phyloP scores from a whole-genome alignment of 495 filamentous ascomycete species.

The Tuber borchii region DNA sequence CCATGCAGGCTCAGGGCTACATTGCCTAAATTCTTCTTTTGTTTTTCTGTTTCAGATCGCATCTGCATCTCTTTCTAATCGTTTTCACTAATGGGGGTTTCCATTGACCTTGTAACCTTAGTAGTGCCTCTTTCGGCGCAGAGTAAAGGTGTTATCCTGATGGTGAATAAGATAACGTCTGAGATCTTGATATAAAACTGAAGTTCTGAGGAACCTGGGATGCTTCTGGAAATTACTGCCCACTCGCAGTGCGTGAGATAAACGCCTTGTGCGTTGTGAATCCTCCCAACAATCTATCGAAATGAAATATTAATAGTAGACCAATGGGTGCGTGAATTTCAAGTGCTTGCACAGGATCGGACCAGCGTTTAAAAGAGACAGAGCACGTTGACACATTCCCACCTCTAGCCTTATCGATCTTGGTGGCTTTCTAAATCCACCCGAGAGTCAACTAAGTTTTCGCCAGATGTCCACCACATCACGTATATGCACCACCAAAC shows the following conservation, averaged over 20 bases:
- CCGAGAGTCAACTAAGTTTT: not conserved
- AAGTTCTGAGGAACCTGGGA: not conserved
- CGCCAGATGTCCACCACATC: not conserved
- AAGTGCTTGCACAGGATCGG: not conserved
- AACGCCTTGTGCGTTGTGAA: not conserved
- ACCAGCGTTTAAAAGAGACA: not conserved
- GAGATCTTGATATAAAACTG: not conserved
- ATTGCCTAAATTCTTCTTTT: not conserved
- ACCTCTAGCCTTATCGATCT: not conserved
- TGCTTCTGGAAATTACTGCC: not conserved
- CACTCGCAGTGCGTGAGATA: not conserved
- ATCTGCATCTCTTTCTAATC: constrained; percentile 7
- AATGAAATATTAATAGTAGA: not conserved
- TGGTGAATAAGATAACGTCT: not conserved
- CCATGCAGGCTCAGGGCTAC: constrained; percentile 10
- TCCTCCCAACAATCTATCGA: not conserved
- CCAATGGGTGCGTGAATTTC: not conserved
- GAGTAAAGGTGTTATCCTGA: not conserved
- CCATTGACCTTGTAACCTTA: too few species aligned
- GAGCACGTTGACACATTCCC: not conserved
- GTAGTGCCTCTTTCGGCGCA: not conserved
- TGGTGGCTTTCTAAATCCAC: not conserved
- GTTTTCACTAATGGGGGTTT: constrained; percentile 8
- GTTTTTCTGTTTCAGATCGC: constrained; percentile 1
- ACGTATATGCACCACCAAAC: not conserved